Conservation (phyloP, 2,329 filamentous ascomycete species). For the Myrmaecium sp. region DNA sequence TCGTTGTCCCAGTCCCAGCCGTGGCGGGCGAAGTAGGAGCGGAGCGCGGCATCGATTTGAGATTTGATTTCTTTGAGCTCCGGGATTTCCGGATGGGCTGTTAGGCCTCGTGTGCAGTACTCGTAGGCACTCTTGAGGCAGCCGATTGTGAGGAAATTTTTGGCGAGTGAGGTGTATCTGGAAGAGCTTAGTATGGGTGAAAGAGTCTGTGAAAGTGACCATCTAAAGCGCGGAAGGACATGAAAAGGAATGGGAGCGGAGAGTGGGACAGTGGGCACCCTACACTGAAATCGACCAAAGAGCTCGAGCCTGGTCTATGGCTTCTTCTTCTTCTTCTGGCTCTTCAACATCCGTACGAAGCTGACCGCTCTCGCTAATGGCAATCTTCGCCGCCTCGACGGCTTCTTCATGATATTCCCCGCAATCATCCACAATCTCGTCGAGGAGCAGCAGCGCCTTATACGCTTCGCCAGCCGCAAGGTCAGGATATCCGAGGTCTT, state of each 20-base stretch:
- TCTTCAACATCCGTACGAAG: background rate
- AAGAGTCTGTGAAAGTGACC: no score
- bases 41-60: conserved; percentile 27
- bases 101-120: conserved; percentile 47
- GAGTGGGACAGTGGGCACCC: no score
- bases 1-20: conserved; percentile 17
- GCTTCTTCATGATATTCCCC: conserved; percentile 70
- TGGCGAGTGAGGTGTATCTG: conserved; percentile 21
- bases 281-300: conserved; percentile 1
- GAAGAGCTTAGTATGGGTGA: conserved; percentile 6
- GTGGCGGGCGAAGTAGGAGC: conserved; percentile 10
- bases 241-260: no score
- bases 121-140: conserved; percentile 50
- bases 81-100: conserved; percentile 35
- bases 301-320: conserved; percentile 3
- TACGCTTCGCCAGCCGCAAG: conserved; percentile 83
- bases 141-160: conserved; percentile 41
- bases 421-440: conserved; percentile 60
- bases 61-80: conserved; percentile 38
- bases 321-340: background rate
- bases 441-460: conserved; percentile 68
- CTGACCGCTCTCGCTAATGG: background rate
- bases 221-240: no score
- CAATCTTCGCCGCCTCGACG: conserved; percentile 31
- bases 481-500: conserved; percentile 69